Evolutionary conservation across 805 yeast genomes (phyloP).

Genomic region (Diddensiella transvaalensis): DNA sequence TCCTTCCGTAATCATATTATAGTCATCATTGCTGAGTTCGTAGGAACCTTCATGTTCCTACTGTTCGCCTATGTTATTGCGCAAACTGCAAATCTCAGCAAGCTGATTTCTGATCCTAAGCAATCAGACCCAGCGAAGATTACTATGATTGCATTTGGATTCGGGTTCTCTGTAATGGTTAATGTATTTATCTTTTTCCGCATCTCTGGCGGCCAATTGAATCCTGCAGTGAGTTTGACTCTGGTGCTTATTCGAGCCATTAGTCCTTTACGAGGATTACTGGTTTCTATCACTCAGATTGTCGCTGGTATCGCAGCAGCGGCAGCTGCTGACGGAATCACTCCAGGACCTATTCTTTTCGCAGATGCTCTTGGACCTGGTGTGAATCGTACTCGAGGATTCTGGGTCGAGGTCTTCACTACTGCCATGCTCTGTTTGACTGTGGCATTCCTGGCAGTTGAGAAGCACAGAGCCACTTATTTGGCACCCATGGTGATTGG

Average conservation of each 20-base stretch:
- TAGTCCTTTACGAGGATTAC: conserved; percentile 63
- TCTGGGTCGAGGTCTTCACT: conserved; percentile 79
- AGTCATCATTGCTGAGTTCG: conserved; percentile 76
- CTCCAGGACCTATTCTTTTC: conserved; percentile 73
- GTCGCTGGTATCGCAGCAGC: conserved; percentile 91
- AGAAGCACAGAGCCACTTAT: conserved; percentile 68
- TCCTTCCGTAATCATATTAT: conserved; percentile 55
- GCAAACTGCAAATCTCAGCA: conserved; percentile 69
- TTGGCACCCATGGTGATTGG: conserved; percentile 85
- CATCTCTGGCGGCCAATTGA: conserved; percentile 84
- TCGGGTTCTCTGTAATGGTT: conserved; percentile 81
- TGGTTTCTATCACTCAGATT: conserved; percentile 66
- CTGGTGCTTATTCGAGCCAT: conserved; percentile 70
- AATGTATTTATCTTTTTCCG: conserved; percentile 65
- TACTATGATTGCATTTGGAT: conserved; percentile 79
- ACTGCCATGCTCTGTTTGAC: conserved; percentile 70
- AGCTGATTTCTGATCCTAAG: conserved; percentile 22
- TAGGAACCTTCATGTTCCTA: conserved; percentile 80
- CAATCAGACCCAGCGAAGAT: conserved; percentile 64
- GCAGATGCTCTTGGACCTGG: conserved; percentile 72
- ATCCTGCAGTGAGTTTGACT: conserved; percentile 82
- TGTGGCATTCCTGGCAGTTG: conserved; percentile 79
- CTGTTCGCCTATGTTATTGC: conserved; percentile 83
- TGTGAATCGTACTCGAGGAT: conserved; percentile 66
- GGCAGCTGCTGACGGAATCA: conserved; percentile 80